Conservation (phyloP, 2,329 filamentous ascomycete species). For the Clarireedia homoeocarpa region DNA sequence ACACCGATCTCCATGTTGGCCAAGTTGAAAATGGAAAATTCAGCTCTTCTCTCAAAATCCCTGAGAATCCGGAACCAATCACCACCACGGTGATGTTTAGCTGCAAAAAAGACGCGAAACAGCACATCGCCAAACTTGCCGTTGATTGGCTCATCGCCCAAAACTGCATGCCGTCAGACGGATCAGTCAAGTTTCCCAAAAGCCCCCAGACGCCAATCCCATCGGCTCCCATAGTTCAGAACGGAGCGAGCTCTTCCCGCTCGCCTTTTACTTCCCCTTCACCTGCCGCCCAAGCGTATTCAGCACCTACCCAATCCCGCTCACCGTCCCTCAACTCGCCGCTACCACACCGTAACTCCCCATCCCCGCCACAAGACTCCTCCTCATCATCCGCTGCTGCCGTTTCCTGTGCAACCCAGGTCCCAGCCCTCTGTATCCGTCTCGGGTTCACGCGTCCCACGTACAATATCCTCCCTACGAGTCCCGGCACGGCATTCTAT, state of each 20-base stretch:
- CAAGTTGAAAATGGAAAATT: constrained; percentile 1
- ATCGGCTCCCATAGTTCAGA: neutral
- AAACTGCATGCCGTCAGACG: constrained; percentile 23
- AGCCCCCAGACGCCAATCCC: neutral
- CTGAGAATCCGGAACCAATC: neutral
- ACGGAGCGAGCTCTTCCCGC: too few relatives aligned
- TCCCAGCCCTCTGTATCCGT: constrained; percentile 19
- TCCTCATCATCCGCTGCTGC: neutral
- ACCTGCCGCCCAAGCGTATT: too few relatives aligned
- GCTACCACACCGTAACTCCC: neutral
- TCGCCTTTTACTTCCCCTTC: too few relatives aligned
- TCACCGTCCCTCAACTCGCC: neutral
- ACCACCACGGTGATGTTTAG: neutral
- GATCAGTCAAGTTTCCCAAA: constrained; percentile 23
- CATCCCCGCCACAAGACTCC: neutral
- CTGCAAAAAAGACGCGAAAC: constrained; percentile 27
- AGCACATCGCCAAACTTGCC: constrained; percentile 27
- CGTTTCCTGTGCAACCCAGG: constrained; percentile 12
- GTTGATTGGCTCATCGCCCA: constrained; percentile 27
- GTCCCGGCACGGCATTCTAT: constrained; percentile 15
- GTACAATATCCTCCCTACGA: constrained; percentile 16
- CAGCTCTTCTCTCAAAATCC: neutral
- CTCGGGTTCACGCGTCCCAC: constrained; percentile 22
- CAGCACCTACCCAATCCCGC: too few relatives aligned
- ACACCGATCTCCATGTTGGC: neutral